Conservation (phyloP, 768 basidiomycete species). For the Clavaria fumosa region DNA sequence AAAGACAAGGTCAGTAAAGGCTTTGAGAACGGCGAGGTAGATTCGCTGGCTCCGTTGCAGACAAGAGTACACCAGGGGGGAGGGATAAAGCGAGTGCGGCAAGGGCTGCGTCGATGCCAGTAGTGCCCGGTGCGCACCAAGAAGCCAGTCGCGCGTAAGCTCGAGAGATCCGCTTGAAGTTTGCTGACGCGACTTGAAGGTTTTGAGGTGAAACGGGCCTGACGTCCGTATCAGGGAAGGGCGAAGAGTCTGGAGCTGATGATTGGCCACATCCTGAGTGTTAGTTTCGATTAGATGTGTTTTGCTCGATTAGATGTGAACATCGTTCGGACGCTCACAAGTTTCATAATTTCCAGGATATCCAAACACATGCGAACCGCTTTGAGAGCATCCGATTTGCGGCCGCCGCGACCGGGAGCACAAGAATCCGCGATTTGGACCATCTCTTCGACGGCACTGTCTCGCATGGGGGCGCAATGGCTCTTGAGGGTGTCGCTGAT, state of each 20-base stretch:
- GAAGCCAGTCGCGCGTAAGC: conserved; percentile 53
- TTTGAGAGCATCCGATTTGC: conserved; percentile 46
- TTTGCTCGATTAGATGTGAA: no score
- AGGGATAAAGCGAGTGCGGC: conserved; percentile 28
- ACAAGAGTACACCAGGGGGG: conserved; percentile 26
- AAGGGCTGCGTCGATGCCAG: conserved; percentile 25
- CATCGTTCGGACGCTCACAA: no score
- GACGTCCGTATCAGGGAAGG: conserved; percentile 77
- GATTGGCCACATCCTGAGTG: conserved; percentile 84
- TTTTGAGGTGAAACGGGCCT: conserved; percentile 63
- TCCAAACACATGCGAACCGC: conserved; percentile 78
- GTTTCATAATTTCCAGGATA: conserved; percentile 88
- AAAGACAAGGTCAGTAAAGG: conserved; percentile 53
- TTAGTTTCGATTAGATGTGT: no score
- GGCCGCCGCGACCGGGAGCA: conserved; percentile 37
- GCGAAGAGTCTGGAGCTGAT: conserved; percentile 83
- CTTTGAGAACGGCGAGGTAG: conserved; percentile 41
- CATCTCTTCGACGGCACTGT: conserved; percentile 72
- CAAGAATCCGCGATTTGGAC: conserved; percentile 50
- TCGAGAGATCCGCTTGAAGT: conserved; percentile 29
- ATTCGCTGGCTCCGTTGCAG: conserved; percentile 39
- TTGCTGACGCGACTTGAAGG: conserved; percentile 52
- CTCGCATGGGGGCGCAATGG: conserved; percentile 90
- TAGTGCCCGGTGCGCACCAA: conserved; percentile 32
- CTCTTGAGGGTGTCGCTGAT: conserved; percentile 74